Evolutionary conservation across 768 basidiomycete genomes (phyloP), one percentile per base, ranked within the genome.

Genomic region (Lentinula guzmanii): DNA sequence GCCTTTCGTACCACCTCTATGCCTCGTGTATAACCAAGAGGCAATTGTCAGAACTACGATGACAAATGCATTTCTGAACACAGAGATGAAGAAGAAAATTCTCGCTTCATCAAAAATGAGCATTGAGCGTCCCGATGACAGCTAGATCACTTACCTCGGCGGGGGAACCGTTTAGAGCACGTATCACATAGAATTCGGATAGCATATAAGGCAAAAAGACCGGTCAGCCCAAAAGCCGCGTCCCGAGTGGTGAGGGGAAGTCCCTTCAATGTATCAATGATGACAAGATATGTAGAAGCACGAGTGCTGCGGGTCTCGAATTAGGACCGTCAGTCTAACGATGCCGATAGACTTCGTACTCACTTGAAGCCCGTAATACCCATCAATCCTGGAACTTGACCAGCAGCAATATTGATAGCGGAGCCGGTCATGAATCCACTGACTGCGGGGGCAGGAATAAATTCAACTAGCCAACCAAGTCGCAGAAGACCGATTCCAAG

Each of bases 391-490:
- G 96, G 94, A 4, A 97, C 81, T 75, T 99, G 96, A 37, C 93
- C 86, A 16, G 86, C 80, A 15, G 86, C 88, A 67, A 98, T 98
- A 71, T 79, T 95, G 75, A 98, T 86, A 39, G 96, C 96, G n/a
- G 91, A 95, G 18, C 96, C 96, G 0, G 96, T 98, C 95, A 99
- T 97, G 77, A 96, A 92, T 18, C 89, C 90, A 66, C 87, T 89
- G 62, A 93, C 87, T 2, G 91, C 91, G 2, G 90, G 90, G 6
- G 84, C 81, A 18, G 92, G 90, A 63, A 95, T 98, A 71, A 98
- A 94, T 70, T 98, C 95, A 55, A 98, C 89, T 35, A 98, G 76
- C 93, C 94, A 96, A 0, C 97, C 97, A 5, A 98, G 67, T 9
- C 97, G 84, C 10, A 98, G 78, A 24, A 98, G 75, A 52, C 97